Conservation (phyloP, 2,329 filamentous ascomycete species). For the Aspergillus tubingensis region DNA sequence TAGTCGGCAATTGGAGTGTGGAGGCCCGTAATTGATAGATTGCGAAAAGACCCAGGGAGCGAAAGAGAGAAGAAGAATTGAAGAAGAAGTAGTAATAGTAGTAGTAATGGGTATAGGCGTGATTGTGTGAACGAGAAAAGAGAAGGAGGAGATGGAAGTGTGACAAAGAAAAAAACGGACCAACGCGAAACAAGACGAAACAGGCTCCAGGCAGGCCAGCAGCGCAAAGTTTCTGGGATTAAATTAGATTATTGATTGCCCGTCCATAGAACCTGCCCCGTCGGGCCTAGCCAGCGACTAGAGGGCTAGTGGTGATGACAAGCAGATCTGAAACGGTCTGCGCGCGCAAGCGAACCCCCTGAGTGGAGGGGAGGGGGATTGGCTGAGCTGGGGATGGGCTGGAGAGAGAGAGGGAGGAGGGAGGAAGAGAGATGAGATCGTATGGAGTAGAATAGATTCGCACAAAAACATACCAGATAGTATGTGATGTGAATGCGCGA, state of each 20-base stretch:
- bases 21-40: not conserved
- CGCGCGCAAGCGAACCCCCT: slow-evolving; percentile 6
- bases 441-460: not conserved
- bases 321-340: slow-evolving; percentile 11
- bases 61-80: not conserved
- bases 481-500: not conserved
- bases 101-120: not conserved
- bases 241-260: slow-evolving; percentile 6
- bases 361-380: not conserved
- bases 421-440: not conserved
- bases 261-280: slow-evolving; percentile 1
- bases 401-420: not conserved
- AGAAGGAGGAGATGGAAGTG: slow-evolving; percentile 5
- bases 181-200: slow-evolving; percentile 7
- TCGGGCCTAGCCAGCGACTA: slow-evolving; percentile 4
- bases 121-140: slow-evolving; percentile 1
- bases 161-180: slow-evolving; percentile 16
- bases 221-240: slow-evolving; percentile 3
- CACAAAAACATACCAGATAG: no score
- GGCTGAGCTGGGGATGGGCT: slow-evolving; percentile 1
- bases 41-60: not conserved
- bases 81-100: no score
- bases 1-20: not conserved
- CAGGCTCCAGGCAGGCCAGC: slow-evolving; percentile 7
- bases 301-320: slow-evolving; percentile 4